phyloP scores from a whole-genome alignment of 352 stramenopile species.

The Phytophthora melonis region DNA sequence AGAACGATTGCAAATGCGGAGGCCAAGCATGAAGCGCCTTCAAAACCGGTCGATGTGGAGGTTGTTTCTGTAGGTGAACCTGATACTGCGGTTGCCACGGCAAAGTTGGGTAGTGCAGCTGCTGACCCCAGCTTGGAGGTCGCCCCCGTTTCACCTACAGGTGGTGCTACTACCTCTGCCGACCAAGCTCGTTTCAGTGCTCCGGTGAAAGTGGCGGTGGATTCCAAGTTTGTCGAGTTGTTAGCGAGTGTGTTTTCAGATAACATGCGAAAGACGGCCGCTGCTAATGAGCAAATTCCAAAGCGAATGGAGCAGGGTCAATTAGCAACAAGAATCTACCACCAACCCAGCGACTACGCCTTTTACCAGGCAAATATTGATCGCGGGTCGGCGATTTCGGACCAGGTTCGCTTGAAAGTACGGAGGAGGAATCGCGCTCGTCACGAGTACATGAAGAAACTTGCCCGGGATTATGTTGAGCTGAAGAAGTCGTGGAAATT shows the following conservation, averaged over 20 bases:
- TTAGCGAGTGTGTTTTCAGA: slow-evolving; percentile 70
- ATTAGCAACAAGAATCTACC: slow-evolving; percentile 72
- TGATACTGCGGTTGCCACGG: background rate
- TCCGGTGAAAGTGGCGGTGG: slow-evolving; percentile 66
- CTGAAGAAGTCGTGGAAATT: slow-evolving; percentile 85
- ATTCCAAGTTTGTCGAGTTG: slow-evolving; percentile 70
- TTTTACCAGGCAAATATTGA: slow-evolving; percentile 84
- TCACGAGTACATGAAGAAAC: slow-evolving; percentile 73
- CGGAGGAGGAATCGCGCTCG: slow-evolving; percentile 68
- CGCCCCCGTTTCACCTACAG: slow-evolving; percentile 8
- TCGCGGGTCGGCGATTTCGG: slow-evolving; percentile 47
- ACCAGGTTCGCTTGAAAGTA: slow-evolving; percentile 74
- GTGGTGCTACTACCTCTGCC: slow-evolving; percentile 8
- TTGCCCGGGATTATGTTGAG: slow-evolving; percentile 83
- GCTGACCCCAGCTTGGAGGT: slow-evolving; percentile 1
- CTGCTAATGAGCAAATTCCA: slow-evolving; percentile 66
- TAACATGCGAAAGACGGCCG: slow-evolving; percentile 59
- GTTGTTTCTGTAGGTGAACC: slow-evolving; percentile 39
- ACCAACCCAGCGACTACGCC: slow-evolving; percentile 72
- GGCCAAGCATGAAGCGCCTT: slow-evolving; percentile 60
- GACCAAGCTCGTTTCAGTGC: slow-evolving; percentile 10
- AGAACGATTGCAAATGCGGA: slow-evolving; percentile 53
- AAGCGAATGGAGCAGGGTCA: slow-evolving; percentile 60
- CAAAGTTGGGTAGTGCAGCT: slow-evolving; percentile 5
- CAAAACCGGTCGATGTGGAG: slow-evolving; percentile 44